Evolutionary conservation across 1,284 basidiomycete species (phyloP).

Genomic region (Cutaneotrichosporon cavernicola): DNA sequence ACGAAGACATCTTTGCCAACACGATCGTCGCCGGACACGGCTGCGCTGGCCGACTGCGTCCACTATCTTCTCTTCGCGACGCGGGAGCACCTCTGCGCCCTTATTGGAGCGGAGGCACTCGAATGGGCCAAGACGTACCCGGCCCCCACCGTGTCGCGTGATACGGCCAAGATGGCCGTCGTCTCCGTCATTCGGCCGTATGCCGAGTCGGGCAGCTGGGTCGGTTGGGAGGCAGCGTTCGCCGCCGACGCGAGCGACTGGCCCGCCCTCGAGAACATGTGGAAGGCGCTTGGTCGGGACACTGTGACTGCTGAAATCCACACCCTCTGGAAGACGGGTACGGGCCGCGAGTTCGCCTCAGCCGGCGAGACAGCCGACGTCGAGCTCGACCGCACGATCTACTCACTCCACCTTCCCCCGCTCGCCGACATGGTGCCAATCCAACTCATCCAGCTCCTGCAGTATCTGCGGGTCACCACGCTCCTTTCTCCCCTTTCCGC

Average conservation of each 20-base stretch:
- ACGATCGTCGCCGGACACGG: neutral
- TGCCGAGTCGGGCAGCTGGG: conserved; percentile 21
- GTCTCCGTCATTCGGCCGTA: conserved; percentile 36
- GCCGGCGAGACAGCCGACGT: conserved; percentile 33
- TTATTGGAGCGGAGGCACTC: conserved; percentile 30
- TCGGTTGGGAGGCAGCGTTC: conserved; percentile 37
- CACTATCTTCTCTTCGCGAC: conserved; percentile 48
- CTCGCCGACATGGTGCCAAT: conserved; percentile 29
- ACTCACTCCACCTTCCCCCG: conserved; percentile 39
- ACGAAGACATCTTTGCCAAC: neutral
- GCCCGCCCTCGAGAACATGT: conserved; percentile 20
- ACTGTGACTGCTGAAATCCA: conserved; percentile 28
- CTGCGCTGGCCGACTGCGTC: conserved; percentile 39
- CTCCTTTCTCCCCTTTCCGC: conserved; percentile 36
- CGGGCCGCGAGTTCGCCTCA: conserved; percentile 27
- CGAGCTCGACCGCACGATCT: conserved; percentile 34
- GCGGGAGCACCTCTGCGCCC: conserved; percentile 41
- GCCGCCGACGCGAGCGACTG: conserved; percentile 25
- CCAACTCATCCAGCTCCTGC: conserved; percentile 38
- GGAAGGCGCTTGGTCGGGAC: conserved; percentile 23
- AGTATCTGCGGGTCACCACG: conserved; percentile 41
- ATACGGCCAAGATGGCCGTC: conserved; percentile 37
- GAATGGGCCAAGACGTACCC: conserved; percentile 41
- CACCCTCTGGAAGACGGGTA: conserved; percentile 27
- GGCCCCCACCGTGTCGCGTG: conserved; percentile 32